Base-by-base conservation (phyloP, 495 filamentous ascomycete species). In the Usnea hakonensis region DNA sequence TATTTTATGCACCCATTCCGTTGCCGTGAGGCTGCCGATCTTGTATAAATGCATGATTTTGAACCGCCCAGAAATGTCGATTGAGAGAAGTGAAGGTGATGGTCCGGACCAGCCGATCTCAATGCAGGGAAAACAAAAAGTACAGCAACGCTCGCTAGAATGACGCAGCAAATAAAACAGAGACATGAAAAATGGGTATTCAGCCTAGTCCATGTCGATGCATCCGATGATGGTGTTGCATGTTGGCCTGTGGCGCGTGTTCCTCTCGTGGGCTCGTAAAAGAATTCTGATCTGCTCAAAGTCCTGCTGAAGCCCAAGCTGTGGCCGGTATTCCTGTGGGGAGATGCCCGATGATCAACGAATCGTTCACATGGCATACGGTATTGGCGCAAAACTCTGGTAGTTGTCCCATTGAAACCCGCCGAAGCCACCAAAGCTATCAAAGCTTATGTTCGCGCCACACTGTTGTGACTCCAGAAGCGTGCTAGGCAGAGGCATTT, bases 401-500 rank as follows among this genome's bases (percentile, higher is more conserved):
- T 81, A 80, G 55, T 76, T 70, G 68, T 87, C 87, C 91, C 94
- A 96, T 52, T n/a, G n/a, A n/a, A n/a, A n/a, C n/a, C n/a, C n/a
- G n/a, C 6, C 48, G 11, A 52, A 28, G 57, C 82, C 80, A 67
- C 84, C 85, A 74, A 88, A 91, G 19, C 89, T 79, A 68, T 84
- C 85, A 74, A 88, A 91, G 19, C 88, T 83, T 38, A 78, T 77
- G 60, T 74, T 79, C 58, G 82, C 77, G 69, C 90, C 88, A 77
- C 94, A 98, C 73, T 90, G 89, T 69, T 83, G 82, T 67, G 48
- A 50, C 19, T 85, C 83, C 63, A 89, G 82, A 55, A 97, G 81
- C 84, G 90, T 88, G 77, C 94, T 97, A 23, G 94, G 93, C 37
- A 98, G 80, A 53, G 92, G 90, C 28, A 96, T 85, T 19, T 55